Evolutionary conservation across 768 basidiomycete genomes (phyloP).

Genomic region (Serendipita sp.): DNA sequence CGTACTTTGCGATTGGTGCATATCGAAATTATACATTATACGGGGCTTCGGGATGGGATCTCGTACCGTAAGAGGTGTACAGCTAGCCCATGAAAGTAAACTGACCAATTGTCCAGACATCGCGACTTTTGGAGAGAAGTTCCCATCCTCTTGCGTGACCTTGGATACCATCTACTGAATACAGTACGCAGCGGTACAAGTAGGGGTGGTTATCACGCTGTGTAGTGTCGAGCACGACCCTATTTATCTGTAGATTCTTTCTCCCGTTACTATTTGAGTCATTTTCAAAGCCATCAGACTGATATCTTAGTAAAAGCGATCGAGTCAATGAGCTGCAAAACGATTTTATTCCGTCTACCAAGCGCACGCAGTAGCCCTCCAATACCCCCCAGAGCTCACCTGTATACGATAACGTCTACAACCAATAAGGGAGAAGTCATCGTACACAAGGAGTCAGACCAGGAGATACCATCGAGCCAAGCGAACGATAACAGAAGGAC

Average conservation of each 20-base stretch:
- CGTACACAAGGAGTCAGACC: background rate
- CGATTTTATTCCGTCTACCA: background rate
- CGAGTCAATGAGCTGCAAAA: background rate
- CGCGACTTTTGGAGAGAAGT: conserved; percentile 86
- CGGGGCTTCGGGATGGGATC: conserved; percentile 65
- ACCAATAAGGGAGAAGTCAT: background rate
- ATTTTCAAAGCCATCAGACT: too few species aligned
- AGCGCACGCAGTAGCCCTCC: background rate
- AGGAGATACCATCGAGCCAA: background rate
- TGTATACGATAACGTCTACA: background rate
- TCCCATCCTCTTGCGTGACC: conserved; percentile 69
- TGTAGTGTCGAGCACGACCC: too few species aligned
- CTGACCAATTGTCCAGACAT: conserved; percentile 32
- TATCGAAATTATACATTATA: conserved; percentile 84
- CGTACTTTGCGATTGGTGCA: conserved; percentile 63
- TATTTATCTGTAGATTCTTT: too few species aligned
- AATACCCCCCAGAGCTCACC: background rate
- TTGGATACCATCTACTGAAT: conserved; percentile 36
- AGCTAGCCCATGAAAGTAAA: background rate
- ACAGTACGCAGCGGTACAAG: background rate
- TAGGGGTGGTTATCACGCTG: conserved; percentile 1
- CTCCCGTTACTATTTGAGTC: too few species aligned
- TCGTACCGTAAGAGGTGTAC: conserved; percentile 55
- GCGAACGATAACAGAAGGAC: background rate
- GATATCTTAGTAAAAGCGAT: background rate